Evolutionary conservation across 2,329 filamentous ascomycete genomes (phyloP).

Genomic region (Lachnellula arida): DNA sequence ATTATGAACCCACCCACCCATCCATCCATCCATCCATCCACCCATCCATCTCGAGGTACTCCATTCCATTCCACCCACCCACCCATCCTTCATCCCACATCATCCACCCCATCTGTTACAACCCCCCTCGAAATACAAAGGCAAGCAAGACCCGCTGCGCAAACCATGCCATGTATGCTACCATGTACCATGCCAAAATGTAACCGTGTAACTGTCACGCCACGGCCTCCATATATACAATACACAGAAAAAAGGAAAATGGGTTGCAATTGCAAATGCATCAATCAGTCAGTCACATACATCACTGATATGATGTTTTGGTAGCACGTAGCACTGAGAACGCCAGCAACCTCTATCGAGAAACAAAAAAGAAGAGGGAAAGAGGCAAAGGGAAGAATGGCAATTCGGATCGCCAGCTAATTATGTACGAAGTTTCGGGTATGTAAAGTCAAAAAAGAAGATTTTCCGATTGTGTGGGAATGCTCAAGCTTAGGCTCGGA

Average conservation of each 20-base stretch:
- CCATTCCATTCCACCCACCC: neutral
- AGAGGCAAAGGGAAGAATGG: neutral
- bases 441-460: constrained; percentile 11
- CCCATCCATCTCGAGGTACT: constrained; percentile 1
- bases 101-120: neutral
- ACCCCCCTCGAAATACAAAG: neutral
- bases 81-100: neutral
- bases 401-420: neutral
- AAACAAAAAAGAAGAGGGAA: constrained; percentile 6
- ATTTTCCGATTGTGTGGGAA: constrained; percentile 16
- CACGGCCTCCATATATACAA: neutral
- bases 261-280: neutral
- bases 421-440: constrained; percentile 23
- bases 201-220: no score
- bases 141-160: constrained; percentile 20
- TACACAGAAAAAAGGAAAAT: neutral
- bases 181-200: neutral
- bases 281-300: neutral
- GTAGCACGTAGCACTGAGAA: neutral
- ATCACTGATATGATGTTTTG: neutral
- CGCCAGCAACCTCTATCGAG: constrained; percentile 12
- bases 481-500: neutral
- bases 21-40: neutral
- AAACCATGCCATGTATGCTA: neutral
- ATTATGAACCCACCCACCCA: neutral